Base-by-base conservation (phyloP, 169 alveolate species). In the Plasmodium chabaudi region DNA sequence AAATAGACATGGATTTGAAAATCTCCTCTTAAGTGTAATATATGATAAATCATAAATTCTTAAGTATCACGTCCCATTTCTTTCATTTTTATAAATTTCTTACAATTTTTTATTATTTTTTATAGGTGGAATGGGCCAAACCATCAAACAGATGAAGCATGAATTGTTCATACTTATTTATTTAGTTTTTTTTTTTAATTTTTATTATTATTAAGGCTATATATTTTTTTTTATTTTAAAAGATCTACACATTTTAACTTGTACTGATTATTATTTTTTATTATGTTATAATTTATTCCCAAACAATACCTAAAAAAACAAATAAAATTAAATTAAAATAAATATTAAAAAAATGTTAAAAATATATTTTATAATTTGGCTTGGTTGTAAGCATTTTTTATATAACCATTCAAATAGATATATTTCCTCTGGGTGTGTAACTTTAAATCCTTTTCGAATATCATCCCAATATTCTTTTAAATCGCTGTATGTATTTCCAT, bases 1-100 rank as follows among this genome's bases (percentile, higher is more conserved):
- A 82, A 96, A 96, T 87, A 75, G 98, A 19, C 97, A 94, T 73
- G 98, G 98, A 34, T 95, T 95, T 91, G 97, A 96, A 89, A 95
- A 95, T 67, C 74, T 96, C 57, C 79, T 96, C 27, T 94, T 96
- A 69, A 95, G 95, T 73, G 98, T 96, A 68, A 72, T 96, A 63
- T 7, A n/a, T 25, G 6, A 60, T 25, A 56, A 51, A 0, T 13
- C 17, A 39, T 1, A 19, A n/a, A 34, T 61, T 34, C 13, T 15
- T 25, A 17, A 19, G 25, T 34, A n/a, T 51, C 39, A 65, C 5
- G 17, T 57, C 47, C 56, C 12, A 2, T 49, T 5, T 59, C 19
- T 4, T 21, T 59, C 51, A 13, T 3, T 23, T 64, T 9, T 13
- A 15, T 9, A 55, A 15, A 57, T 57, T 42, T 63, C 49, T 57